Evolutionary conservation across 768 basidiomycete genomes (phyloP).

Genomic region (Mycena kentingensis): DNA sequence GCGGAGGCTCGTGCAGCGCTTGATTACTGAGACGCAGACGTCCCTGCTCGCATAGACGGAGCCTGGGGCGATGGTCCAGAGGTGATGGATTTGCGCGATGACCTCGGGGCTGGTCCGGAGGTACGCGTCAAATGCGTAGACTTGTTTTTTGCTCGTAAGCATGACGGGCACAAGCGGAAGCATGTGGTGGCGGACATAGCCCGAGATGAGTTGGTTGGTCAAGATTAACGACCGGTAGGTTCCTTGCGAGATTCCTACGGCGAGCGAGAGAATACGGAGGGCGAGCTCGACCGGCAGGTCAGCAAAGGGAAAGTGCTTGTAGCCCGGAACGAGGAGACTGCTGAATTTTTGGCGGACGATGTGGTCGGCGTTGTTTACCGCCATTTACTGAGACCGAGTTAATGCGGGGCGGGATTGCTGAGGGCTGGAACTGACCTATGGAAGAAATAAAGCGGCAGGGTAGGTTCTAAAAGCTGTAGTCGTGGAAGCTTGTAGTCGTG

Average conservation of each 20-base stretch:
- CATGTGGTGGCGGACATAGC: constrained; percentile 8
- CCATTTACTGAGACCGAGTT: not conserved
- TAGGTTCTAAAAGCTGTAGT: too few relatives aligned
- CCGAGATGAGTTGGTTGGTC: constrained; percentile 9
- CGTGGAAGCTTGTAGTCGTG: not conserved
- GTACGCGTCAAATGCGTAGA: constrained; percentile 8
- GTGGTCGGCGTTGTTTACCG: too few relatives aligned
- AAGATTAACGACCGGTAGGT: constrained; percentile 18
- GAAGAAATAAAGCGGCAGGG: too few relatives aligned
- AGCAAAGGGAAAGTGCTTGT: constrained; percentile 5
- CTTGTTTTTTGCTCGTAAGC: not conserved
- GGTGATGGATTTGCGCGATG: constrained; percentile 9
- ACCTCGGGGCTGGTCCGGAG: constrained; percentile 3
- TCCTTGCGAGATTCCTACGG: constrained; percentile 8
- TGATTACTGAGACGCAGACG: constrained; percentile 10
- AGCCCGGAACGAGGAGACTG: not conserved
- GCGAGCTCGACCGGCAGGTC: constrained; percentile 14
- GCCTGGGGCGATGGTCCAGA: constrained; percentile 18
- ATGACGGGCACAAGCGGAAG: constrained; percentile 6
- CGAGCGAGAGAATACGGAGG: constrained; percentile 9
- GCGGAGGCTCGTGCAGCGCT: constrained; percentile 16
- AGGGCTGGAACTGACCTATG: too few relatives aligned
- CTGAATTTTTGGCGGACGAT: constrained; percentile 8
- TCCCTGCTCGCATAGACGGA: not conserved
- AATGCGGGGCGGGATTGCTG: not conserved